Conservation (phyloP, 2,329 filamentous ascomycete species). For the Proliferodiscus dingleyae region DNA sequence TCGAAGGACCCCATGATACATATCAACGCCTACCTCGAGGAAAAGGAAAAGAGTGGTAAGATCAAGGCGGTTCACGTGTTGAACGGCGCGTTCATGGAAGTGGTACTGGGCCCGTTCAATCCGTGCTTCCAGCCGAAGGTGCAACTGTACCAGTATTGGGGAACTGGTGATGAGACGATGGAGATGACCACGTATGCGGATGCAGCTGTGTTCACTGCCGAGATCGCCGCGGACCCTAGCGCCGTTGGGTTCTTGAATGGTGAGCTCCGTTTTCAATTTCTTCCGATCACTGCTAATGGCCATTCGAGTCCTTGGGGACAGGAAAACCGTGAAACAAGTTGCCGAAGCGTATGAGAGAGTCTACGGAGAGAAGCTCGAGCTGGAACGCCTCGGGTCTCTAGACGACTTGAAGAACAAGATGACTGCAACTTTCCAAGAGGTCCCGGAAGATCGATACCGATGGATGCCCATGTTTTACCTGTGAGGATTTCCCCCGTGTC, state of each 20-base stretch:
- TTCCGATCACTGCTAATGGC: not conserved
- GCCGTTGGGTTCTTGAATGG: slow-evolving; percentile 1
- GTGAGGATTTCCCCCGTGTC: too few species aligned
- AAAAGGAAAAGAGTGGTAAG: too few species aligned
- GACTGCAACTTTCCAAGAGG: not conserved
- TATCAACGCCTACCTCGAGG: slow-evolving; percentile 35
- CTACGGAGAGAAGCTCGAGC: not conserved
- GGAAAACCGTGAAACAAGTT: slow-evolving; percentile 1
- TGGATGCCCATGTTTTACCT: slow-evolving; percentile 4
- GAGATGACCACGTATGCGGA: slow-evolving; percentile 36
- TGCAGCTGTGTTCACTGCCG: slow-evolving; percentile 35
- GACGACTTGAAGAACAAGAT: not conserved
- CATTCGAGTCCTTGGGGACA: slow-evolving; percentile 5
- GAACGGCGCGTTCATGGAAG: slow-evolving; percentile 36
- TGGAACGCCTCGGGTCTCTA: not conserved
- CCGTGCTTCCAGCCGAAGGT: slow-evolving; percentile 24
- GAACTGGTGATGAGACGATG: slow-evolving; percentile 34
- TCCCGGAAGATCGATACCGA: not conserved
- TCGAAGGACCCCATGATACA: slow-evolving; percentile 37
- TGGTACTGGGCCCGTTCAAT: slow-evolving; percentile 1
- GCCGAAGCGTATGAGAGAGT: not conserved
- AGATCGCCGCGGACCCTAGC: slow-evolving; percentile 24
- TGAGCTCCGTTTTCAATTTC: not conserved
- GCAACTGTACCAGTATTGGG: slow-evolving; percentile 32
- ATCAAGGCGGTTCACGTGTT: slow-evolving; percentile 38